Base-by-base conservation (phyloP, 2,329 filamentous ascomycete species). In the Neonectria faginata region DNA sequence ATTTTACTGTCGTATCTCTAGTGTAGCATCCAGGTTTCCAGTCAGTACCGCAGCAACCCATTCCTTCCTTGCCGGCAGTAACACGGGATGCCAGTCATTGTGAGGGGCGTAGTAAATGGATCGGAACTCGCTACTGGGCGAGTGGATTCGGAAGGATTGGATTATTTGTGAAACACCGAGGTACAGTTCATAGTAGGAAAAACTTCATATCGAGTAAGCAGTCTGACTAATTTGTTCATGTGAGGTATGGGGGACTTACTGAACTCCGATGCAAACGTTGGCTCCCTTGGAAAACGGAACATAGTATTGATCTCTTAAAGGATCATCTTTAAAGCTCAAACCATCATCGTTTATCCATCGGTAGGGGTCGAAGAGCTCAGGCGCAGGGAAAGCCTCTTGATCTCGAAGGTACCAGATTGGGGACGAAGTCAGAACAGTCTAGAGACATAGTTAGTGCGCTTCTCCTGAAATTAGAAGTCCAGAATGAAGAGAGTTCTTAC, bases 381-480 rank as follows among this genome's bases (percentile, higher is more conserved):
- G 72, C 2, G 47, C 58, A 2, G 73, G 75, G 25, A 73, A 77
- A 0, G 71, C 74, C 22, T 48, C 61, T 47, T 74, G 67, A 31
- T 76, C 73, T 18, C 69, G 69, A 1, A 75, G 63, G 25, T 76
- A 76, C 74, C 73, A 76, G 16, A 74, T 73, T 7, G 73, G 75
- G 0, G 72, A 76, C 2, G 73, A 75, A 5, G 70, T 74, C 11
- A 76, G 57, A 1, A 74, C 61, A 14, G 71, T 75, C 70, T 74
- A 11, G 12, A 8, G 0, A 20, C 10, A 16, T 20, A 44, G 31
- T 42, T 44, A 50, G 51, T 3, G 42, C 9, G 11, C 1, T 2
- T 12, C 10, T 11, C n/a, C 0, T 12, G 3, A n/a, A n/a, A 2
- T n/a, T 12, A 22, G 12, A 25, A 14, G 5, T 31, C 18, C 12